Conservation (phyloP, 2,329 filamentous ascomycete species). For the Aspergillus pseudoglaucus region DNA sequence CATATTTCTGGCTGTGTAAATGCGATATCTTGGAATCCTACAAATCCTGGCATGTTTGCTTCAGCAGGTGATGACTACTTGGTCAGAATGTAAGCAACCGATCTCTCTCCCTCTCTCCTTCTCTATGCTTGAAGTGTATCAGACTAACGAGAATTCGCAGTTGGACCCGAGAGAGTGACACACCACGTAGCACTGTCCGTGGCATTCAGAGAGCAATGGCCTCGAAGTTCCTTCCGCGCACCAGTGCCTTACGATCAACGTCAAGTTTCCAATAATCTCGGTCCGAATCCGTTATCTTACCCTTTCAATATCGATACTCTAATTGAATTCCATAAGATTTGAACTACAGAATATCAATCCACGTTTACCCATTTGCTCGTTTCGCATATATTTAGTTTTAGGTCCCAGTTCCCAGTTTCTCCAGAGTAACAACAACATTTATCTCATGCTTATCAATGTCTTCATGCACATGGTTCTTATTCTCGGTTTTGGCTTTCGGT, state of each 20-base stretch:
- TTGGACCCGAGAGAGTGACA: constrained; percentile 31
- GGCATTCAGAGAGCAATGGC: constrained; percentile 23
- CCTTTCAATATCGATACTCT: background rate
- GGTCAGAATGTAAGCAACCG: constrained; percentile 72
- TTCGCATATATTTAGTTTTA: too few species aligned
- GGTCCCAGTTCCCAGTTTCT: too few species aligned
- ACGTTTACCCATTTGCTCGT: too few species aligned
- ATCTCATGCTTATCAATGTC: too few species aligned
- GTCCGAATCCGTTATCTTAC: background rate
- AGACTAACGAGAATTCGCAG: constrained; percentile 13
- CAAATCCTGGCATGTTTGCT: constrained; percentile 75
- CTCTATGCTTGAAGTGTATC: background rate
- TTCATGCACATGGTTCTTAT: too few species aligned
- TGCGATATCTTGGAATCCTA: constrained; percentile 81
- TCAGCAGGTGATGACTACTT: constrained; percentile 82
- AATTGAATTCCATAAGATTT: too few species aligned
- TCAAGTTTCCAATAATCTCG: constrained; percentile 20
- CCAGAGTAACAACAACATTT: too few species aligned
- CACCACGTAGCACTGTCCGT: constrained; percentile 16
- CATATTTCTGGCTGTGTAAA: constrained; percentile 75
- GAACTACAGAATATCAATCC: too few species aligned
- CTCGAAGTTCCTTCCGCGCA: constrained; percentile 31
- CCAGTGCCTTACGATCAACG: constrained; percentile 37
- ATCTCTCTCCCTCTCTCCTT: constrained; percentile 10
- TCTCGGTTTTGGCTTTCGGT: too few species aligned